Conservation (phyloP, 2,329 filamentous ascomycete genomes). For the Paraphoma sp. region DNA sequence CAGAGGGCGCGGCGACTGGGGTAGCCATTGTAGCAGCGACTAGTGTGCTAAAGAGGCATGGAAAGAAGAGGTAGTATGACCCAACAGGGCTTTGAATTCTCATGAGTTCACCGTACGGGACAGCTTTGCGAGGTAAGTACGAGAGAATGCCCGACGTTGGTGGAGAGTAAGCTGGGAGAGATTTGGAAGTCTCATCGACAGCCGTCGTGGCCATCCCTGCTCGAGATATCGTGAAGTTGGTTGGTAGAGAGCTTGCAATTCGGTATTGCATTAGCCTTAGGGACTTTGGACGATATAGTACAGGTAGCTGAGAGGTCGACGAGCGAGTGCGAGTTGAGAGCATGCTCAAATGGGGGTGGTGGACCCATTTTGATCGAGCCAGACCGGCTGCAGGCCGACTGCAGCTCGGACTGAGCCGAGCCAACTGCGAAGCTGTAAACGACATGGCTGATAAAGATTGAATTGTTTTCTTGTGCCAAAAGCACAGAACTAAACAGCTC, state of each 20-base stretch:
- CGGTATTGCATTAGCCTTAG: conserved; percentile 12
- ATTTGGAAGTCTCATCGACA: conserved; percentile 15
- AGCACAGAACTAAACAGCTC: too few species aligned
- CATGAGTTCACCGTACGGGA: conserved; percentile 83
- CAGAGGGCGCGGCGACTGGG: conserved; percentile 65
- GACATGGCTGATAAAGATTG: background rate
- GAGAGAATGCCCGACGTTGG: conserved; percentile 76
- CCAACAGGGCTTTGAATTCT: conserved; percentile 83
- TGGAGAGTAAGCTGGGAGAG: conserved; percentile 61
- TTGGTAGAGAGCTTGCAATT: background rate
- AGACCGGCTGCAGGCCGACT: background rate
- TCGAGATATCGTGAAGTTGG: background rate
- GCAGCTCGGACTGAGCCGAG: background rate
- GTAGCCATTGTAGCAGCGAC: conserved; percentile 74
- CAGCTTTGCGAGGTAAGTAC: conserved; percentile 69
- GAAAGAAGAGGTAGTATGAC: conserved; percentile 85
- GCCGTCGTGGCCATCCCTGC: conserved; percentile 23
- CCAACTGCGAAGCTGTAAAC: background rate
- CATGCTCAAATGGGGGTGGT: background rate
- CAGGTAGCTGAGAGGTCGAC: conserved; percentile 2
- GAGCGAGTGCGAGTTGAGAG: background rate
- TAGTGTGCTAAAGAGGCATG: conserved; percentile 83
- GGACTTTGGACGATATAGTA: conserved; percentile 8
- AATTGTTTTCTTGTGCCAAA: too few species aligned
- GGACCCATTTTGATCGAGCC: background rate